Evolutionary conservation across 148 eudicot genomes (phyloP), one percentile per base, ranked within the genome.

Genomic region (Simmondsia chinensis): DNA sequence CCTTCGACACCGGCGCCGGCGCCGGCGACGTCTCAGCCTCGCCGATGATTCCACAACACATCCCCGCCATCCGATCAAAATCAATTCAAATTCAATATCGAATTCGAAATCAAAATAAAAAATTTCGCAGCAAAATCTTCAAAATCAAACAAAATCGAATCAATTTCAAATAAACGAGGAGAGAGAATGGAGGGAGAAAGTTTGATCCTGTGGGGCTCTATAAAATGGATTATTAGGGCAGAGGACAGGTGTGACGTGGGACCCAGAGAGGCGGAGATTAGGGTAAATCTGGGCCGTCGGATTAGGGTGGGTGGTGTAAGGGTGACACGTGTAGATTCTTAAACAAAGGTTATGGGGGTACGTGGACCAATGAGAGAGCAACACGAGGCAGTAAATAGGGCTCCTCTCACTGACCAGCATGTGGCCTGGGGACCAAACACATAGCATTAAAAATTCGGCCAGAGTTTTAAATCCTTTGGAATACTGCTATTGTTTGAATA

Each of bases 11-110:
- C n/a, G n/a, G n/a, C n/a, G n/a, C n/a, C n/a, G n/a, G 87, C 58
- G 6, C 42, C 30, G 0, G 75, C 16, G n/a, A n/a, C 5, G 87
- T 65, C 47, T 87, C 79, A 4, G 57, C 67, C 12, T 87, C 96
- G 0, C 77, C 75, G 0, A 81, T n/a, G 14, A 77, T 67, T 5
- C 82, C 87, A 41, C 73, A 86, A 40, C 87, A 76, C 82, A 82
- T 76, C 33, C 87, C 93, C 28, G 93, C 82, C 96, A 87, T 81
- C 14, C 13, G 15, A 40, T 15, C 13, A 8, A 19, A 13, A 26
- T 10, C 7, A 5, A 14, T 7, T 4, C 14, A 2, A 5, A 15
- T 6, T 4, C n/a, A 9, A 15, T 22, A 17, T 39, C 1, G 11
- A 27, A 7, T 17, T 23, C 31, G 23, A 13, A 3, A 3, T 6